Conservation (phyloP, 2,329 filamentous ascomycete species). For the Venturia oleaginea region DNA sequence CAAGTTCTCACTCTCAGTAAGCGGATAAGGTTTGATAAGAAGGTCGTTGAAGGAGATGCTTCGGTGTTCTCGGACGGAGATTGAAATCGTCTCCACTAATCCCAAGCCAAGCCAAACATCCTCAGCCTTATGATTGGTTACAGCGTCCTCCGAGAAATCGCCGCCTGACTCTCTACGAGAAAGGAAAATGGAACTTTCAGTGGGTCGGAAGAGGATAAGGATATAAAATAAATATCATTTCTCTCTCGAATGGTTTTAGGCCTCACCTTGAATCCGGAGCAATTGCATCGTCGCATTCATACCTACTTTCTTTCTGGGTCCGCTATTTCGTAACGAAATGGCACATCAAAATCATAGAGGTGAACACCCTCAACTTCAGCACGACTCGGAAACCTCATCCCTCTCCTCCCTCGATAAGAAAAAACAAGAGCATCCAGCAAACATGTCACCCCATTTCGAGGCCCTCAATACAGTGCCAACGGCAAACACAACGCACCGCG, state of each 20-base stretch:
- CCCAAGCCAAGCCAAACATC: no score
- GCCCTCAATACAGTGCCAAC: neutral
- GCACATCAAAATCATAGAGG: neutral
- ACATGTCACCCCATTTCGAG: neutral
- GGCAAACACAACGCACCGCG: neutral
- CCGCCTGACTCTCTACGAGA: neutral
- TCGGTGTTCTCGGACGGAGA: neutral
- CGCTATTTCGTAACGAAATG: neutral
- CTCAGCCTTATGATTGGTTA: neutral
- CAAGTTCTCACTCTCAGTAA: neutral
- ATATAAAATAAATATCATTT: neutral
- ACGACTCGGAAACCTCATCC: neutral
- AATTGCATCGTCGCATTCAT: neutral
- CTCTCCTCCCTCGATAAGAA: neutral
- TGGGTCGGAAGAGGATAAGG: neutral
- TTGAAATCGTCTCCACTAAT: neutral
- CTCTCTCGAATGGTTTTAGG: neutral
- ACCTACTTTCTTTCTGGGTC: neutral
- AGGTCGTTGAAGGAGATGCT: neutral
- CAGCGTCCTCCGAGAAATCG: neutral
- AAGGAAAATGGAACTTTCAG: neutral
- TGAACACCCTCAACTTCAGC: neutral
- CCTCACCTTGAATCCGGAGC: neutral
- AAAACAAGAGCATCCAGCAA: neutral
- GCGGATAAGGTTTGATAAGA: neutral